Evolutionary conservation across 148 eudicot genomes (phyloP), one percentile per base, ranked within the genome.

Genomic region (Chenopodium album): DNA sequence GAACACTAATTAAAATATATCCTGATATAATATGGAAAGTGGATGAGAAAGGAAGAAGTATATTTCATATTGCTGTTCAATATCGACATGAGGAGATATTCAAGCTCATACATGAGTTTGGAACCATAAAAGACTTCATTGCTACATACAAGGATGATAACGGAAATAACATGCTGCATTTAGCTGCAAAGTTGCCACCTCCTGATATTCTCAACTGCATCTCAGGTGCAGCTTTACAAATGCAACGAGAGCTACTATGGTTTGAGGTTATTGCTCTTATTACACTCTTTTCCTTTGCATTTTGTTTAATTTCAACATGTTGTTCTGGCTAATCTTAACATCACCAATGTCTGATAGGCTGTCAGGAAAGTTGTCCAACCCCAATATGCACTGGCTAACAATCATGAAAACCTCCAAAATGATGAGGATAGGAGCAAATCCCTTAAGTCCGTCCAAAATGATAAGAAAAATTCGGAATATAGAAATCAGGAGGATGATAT

Each of bases 1-100:
- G 73, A 7, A 78, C 67, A n/a, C 44, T 78, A 4, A 65, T 83
- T 7, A 56, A 20, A 13, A 73, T 81, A 1, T 83, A 83, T 29
- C 85, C 85, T 52, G 81, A 83, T 73, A n/a, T 83, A 22, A 63
- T 83, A 32, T 83, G 81, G 85, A 83, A 83, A 73, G 85, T 83
- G 4, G n/a, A 78, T 34, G 81, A 78, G 41, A 78, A 64, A 1
- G 47, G 37, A 10, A 77, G 56, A 19, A 78, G 68, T 64, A 73
- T 83, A 48, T 83, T 83, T n/a, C 81, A 83, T 34, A 66, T 83
- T 73, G 85, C 85, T 20, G 52, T 73, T 1, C n/a, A 29, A 22
- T 46, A 73, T 78, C 85, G 85, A 6, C 81, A 83, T 17, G 85
- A 83, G 31, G 77, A 73, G 26, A 83, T 78, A 19, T 83, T 83